These are phyloP conservation scores for Nicotiana benthamiana DNA, from an alignment of 257 asterid genomes.

Conservation along the genomic window DNA sequence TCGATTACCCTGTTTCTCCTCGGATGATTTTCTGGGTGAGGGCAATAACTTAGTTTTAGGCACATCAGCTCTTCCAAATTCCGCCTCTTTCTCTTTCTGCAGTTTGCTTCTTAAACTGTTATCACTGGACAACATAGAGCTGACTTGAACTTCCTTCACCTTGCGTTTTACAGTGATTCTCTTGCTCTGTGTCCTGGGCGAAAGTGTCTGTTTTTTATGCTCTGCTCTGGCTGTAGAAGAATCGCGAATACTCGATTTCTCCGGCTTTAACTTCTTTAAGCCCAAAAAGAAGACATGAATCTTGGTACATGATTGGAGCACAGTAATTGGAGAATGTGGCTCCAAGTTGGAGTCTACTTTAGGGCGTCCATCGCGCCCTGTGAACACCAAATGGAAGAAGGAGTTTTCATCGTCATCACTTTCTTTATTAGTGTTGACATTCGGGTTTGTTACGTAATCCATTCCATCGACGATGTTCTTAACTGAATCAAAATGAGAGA, in stretches of 20 bases:
- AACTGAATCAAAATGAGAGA: background rate
- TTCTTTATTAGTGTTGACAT: background rate
- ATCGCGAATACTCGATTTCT: slow-evolving; percentile 19
- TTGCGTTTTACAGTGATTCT: background rate
- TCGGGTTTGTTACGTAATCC: background rate
- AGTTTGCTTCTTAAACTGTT: background rate
- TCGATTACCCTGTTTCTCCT: slow-evolving; percentile 29
- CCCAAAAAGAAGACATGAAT: slow-evolving; percentile 46
- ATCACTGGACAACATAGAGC: background rate
- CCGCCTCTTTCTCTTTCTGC: slow-evolving; percentile 8
- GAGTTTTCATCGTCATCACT: slow-evolving; percentile 49
- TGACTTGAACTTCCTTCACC: too few relatives aligned
- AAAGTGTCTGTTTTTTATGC: slow-evolving; percentile 12
- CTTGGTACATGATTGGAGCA: slow-evolving; percentile 9
- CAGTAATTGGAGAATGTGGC: slow-evolving; percentile 34
- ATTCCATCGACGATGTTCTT: background rate
- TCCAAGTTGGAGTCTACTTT: background rate
- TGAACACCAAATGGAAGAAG: slow-evolving; percentile 54
- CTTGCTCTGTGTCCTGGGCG: slow-evolving; percentile 25
- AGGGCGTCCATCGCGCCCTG: slow-evolving; percentile 21
- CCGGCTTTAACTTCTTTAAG: slow-evolving; percentile 41
- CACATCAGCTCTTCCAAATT: slow-evolving; percentile 20
- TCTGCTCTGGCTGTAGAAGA: slow-evolving; percentile 2
- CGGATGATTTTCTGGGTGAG: slow-evolving; percentile 36
- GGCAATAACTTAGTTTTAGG: slow-evolving; percentile 33